A percentile compares a stretch with the other conserved stretches of the same genome.
Evolutionary conservation across 495 filamentous ascomycete genomes (phyloP).

Genomic region (Pseudomonodictys pantanalensis): DNA sequence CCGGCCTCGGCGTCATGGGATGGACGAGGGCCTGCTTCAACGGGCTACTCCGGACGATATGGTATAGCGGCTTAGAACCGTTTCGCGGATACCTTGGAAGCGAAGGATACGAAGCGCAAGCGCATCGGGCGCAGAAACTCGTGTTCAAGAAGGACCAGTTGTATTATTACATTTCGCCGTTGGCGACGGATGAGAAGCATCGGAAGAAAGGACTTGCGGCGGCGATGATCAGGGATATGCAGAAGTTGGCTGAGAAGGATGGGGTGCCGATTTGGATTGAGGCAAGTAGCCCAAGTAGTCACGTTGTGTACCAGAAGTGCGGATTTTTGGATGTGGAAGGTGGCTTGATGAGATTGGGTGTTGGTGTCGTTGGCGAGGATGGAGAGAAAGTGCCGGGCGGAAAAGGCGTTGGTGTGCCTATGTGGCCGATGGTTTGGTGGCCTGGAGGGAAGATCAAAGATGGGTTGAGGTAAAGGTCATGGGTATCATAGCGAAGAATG

Average conservation of each 20-base stretch:
- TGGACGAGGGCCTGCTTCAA: too few species aligned
- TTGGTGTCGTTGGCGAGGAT: not conserved
- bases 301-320: not conserved
- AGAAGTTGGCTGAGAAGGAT: slow-evolving; percentile 3
- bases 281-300: slow-evolving; percentile 8
- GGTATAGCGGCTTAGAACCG: too few species aligned
- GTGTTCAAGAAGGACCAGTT: not conserved
- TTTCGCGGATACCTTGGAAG: too few species aligned
- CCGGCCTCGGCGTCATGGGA: too few species aligned
- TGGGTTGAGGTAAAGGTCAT: not conserved
- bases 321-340: not conserved
- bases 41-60: too few species aligned
- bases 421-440: not conserved
- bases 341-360: not conserved
- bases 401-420: not conserved
- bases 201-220: slow-evolving; percentile 21
- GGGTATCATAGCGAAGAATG: too few species aligned
- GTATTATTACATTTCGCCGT: slow-evolving; percentile 25
- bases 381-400: not conserved
- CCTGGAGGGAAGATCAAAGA: not conserved
- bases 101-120: too few species aligned
- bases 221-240: not conserved
- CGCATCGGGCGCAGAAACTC: too few species aligned
- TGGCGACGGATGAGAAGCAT: slow-evolving; percentile 6
- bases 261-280: slow-evolving; percentile 27